Evolutionary conservation across 129 eudicot species (phyloP), one percentile per base, ranked within the genome.

Genomic region (Scalesia atractyloides): DNA sequence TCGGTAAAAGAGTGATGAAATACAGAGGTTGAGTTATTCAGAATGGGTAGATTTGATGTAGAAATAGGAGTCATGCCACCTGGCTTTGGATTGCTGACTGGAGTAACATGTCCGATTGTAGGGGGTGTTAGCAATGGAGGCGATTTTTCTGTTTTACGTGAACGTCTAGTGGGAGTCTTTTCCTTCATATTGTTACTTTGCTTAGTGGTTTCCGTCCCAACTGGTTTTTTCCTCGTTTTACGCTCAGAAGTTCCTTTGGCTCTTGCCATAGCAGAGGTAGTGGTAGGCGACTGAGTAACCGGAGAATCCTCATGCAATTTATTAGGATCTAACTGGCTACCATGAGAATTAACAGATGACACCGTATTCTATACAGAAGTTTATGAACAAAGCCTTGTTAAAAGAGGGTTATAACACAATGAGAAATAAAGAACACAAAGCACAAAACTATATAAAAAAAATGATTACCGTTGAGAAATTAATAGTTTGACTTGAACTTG

Each of bases 1-100:
- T 95, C 97, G 4, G 94, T 88, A 60, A 95, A 88, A 76, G 97
- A 89, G 81, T 86, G 96, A 5, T 83, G 97, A 72, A 70, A 74
- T 18, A 69, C 39, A 30, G 83, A 43, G 71, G 76, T 81, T 74
- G 91, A 79, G 46, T 86, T 75, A 69, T 84, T 88, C 36, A 85
- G 74, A 79, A 90, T 87, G 10, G 96, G 97, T 36, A 76, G 72
- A 69, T 54, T 80, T 52, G 86, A 82, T 48, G 82, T 39, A 19
- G 91, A 73, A 69, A 79, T 61, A 79, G 86, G 56, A 76, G 72
- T 44, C 52, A 48, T 58, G 36, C 74, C 85, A 43, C 51, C 53
- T 19, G 82, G 66, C 73, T 83, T 85, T 54, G 75, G 46, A 41
- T 65, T 72, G 72, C 76, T 73, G 68, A 50, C 47, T 22, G 73